These are phyloP conservation scores for Cryptosporidium canis DNA, from an alignment of 169 alveolate genomes.

Conservation along the genomic window DNA sequence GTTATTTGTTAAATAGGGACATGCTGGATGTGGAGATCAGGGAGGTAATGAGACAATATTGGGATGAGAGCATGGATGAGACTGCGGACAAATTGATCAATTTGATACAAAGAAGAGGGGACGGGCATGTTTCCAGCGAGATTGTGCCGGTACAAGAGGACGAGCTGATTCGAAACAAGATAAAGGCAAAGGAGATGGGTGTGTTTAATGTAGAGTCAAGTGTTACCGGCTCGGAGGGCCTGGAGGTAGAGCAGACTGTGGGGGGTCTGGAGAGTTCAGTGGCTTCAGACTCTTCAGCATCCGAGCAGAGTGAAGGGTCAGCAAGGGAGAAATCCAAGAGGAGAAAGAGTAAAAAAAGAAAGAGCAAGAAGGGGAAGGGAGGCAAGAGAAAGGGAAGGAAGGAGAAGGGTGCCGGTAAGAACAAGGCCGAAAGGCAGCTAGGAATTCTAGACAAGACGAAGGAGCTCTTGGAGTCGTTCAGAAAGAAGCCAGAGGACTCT, in stretches of 20 bases:
- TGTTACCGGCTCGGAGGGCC: not conserved
- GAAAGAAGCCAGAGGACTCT: not conserved
- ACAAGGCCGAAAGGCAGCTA: not conserved
- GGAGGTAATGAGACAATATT: conserved; percentile 5
- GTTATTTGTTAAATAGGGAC: not conserved
- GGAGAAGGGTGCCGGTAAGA: not conserved
- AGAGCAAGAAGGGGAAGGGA: not conserved
- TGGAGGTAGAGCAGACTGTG: not conserved
- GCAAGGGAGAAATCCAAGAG: not conserved
- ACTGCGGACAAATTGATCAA: conserved; percentile 11
- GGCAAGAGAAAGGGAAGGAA: not conserved
- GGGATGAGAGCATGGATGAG: not conserved
- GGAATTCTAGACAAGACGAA: not conserved
- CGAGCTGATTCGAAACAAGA: conserved; percentile 3
- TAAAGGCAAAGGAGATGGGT: conserved; percentile 14
- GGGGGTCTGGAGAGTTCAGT: not conserved
- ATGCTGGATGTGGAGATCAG: conserved; percentile 51
- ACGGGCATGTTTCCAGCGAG: not conserved
- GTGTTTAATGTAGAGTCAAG: not conserved
- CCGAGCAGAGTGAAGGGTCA: not conserved
- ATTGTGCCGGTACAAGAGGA: conserved; percentile 18
- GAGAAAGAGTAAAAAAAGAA: not conserved
- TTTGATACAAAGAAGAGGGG: not conserved
- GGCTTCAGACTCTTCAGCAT: not conserved
- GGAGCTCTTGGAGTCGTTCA: not conserved